Base-by-base conservation (phyloP, 2,329 filamentous ascomycete genomes). In the Thermothelomyces thermophilus region DNA sequence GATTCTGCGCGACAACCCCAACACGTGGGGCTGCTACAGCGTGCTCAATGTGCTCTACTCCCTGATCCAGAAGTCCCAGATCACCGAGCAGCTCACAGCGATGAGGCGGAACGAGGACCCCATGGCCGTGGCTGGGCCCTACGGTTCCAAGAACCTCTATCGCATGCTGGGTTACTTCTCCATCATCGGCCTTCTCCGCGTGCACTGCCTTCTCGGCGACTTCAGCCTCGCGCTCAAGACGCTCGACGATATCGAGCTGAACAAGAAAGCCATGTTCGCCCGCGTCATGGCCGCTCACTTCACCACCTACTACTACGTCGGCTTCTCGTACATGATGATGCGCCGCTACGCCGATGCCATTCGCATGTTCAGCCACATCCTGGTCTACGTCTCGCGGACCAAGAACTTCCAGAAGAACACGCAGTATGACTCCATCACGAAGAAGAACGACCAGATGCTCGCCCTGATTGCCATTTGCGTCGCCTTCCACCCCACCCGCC, bases 261-360 rank as follows among this genome's bases (percentile, higher is more conserved):
- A 97, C 80, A 98, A 98, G 80, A 97, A 97, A 79, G 90, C 93
- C 71, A 97, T 97, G 88, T 98, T 98, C 69, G 91, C 93, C 56
- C 88, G 93, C 60, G 93, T 98, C 69, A 97, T 98, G 93, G 91
- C 93, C 48, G 93, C 93, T 51, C 93, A 98, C 77, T 97, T 97
- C 76, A 96, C 91, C 61, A 98, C 93, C 59, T 98, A 97, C 82
- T 98, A 98, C 83, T 97, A 97, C 70, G 91, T 98, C 56, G 93
- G 93, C 62, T 98, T 98, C 83, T 95, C 89, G 61, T 98, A 98
- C 85, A 97, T 98, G 91, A 98, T 98, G 93, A 95, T 97, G 88
- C 90, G 93, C 75, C 88, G 93, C 68, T 98, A 98, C 70, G 88
- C 90, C 72, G 93, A 98, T 72, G 93, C 93, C 70, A 96, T 98